These are phyloP conservation scores for Alternaria infectoria DNA, from an alignment of 2,329 filamentous ascomycete species.

Conservation along the genomic window DNA sequence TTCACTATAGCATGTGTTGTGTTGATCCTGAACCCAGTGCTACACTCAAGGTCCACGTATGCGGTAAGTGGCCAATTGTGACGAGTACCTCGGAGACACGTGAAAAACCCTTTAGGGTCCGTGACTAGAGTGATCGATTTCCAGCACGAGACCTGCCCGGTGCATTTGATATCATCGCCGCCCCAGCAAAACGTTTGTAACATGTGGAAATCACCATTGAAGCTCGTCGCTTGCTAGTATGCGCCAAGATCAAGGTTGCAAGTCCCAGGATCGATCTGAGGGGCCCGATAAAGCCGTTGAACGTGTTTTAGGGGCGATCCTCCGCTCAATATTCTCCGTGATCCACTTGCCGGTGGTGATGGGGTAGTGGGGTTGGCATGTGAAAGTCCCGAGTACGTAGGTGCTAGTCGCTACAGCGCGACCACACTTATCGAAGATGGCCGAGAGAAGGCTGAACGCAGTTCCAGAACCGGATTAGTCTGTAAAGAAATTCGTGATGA, in stretches of 20 bases:
- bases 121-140: not conserved
- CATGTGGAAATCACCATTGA: not conserved
- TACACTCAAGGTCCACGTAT: not conserved
- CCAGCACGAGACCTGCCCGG: not conserved
- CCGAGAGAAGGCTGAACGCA: not conserved
- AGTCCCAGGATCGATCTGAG: not conserved
- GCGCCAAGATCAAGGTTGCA: not conserved
- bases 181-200: not conserved
- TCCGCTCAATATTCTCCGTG: slow-evolving; percentile 5
- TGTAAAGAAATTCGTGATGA: not conserved
- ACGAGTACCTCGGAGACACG: not conserved
- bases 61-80: not conserved
- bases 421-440: not conserved
- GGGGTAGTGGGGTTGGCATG: slow-evolving; percentile 20
- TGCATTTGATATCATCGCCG: not conserved
- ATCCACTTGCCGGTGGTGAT: slow-evolving; percentile 13
- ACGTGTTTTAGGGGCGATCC: slow-evolving; percentile 26
- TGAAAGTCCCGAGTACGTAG: slow-evolving; percentile 30
- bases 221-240: not conserved
- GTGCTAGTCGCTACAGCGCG: not conserved
- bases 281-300: slow-evolving; percentile 1
- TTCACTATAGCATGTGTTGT: not conserved
- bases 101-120: not conserved
- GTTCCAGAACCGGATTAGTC: not conserved
- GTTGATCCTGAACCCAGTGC: not conserved